Percentiles rank a stretch among this genome's conserved stretches.
These are phyloP conservation scores for Blastocystis sp. DNA, from an alignment of 352 stramenopile species.

Conservation along the genomic window DNA sequence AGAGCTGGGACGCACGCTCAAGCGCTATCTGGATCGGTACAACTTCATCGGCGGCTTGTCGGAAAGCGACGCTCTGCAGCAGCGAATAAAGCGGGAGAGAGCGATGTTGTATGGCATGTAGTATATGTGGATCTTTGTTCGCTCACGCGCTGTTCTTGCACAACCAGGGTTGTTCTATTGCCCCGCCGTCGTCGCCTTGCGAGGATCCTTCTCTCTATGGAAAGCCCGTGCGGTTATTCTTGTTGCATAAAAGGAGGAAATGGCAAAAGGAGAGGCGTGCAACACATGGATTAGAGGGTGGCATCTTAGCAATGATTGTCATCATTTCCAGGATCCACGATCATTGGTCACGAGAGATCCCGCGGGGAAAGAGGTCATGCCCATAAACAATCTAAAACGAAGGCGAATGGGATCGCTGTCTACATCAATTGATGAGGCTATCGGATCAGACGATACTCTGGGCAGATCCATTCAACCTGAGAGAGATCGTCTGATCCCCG, in stretches of 20 bases:
- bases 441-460: background rate
- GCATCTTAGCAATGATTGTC: too few relatives aligned
- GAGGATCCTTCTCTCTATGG: too few relatives aligned
- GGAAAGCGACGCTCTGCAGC: background rate
- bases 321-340: background rate
- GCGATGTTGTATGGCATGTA: slow-evolving; percentile 21
- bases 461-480: background rate
- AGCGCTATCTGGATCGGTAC: slow-evolving; percentile 8
- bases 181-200: too few relatives aligned
- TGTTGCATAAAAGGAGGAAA: background rate
- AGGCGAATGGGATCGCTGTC: background rate
- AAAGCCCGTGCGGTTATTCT: background rate
- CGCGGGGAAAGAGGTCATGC: background rate
- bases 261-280: background rate
- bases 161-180: too few relatives aligned
- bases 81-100: slow-evolving; percentile 31
- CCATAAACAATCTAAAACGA: background rate
- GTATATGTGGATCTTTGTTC: background rate
- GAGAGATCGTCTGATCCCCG: background rate
- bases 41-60: background rate
- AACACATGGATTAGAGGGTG: too few relatives aligned
- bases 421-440: background rate
- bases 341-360: background rate
- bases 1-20: background rate
- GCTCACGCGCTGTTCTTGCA: background rate